Base-by-base conservation (phyloP, 2,329 filamentous ascomycete genomes). In the Ceratocystis papillata region DNA sequence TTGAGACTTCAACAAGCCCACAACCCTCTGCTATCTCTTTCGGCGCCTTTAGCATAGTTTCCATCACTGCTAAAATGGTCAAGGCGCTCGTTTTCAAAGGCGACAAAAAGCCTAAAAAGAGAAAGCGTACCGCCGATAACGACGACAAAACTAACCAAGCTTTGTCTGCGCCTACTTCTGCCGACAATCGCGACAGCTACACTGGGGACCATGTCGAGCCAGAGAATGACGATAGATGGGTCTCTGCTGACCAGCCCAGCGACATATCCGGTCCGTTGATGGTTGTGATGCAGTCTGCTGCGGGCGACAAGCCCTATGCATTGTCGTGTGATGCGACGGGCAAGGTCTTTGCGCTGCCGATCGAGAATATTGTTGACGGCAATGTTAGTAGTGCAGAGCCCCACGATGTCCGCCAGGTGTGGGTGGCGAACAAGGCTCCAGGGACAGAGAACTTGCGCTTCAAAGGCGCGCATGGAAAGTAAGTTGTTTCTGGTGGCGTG, bases 41-140 rank as follows among this genome's bases (percentile, higher is more conserved):
- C n/a, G 25, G 3, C n/a, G n/a, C 12, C 8, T 53, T 22, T 53
- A 10, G 48, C n/a, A 53, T 10, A 20, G 7, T 12, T 41, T 41
- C 8, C n/a, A 22, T 53, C n/a, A 53, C 7, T 25, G 48, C 48
- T 25, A 53, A 15, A 69, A 94, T 94, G 89, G 87, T 96, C 71
- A 96, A 96, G 75, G 87, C 93, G 61, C 83, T 99, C 67, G 81
- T 85, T 62, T 99, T 99, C 81, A 99, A 99, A 78, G 94, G 94
- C 80, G 94, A 99, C 78, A 96, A 95, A 77, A 94, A 94, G 78
- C 78, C 84, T 68, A 96, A 94, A 77, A 96, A 96, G 80, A 84
- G 90, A 75, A 96, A 96, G 81, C 85, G 89, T 71, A 10, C 68
- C 60, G 8, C 67, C 50, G 53, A 69, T 63, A 64, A 67, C 63